These are phyloP conservation scores for Mollisiaceae sp. DNA, from an alignment of 2,329 filamentous ascomycete species.

Conservation along the genomic window DNA sequence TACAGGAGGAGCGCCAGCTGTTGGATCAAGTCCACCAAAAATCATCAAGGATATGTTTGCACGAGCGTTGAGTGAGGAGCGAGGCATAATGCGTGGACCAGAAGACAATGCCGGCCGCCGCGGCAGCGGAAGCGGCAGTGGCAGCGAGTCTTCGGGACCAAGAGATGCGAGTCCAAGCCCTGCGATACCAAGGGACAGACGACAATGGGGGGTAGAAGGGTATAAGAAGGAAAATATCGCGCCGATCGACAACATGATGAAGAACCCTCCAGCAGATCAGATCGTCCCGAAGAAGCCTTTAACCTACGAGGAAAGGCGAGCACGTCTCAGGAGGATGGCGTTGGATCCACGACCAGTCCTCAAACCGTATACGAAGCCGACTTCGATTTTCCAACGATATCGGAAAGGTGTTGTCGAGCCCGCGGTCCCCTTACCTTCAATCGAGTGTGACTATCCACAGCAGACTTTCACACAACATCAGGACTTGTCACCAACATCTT, in stretches of 20 bases:
- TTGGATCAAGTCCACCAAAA: background rate
- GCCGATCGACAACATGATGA: no score
- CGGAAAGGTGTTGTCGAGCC: background rate
- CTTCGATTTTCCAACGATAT: background rate
- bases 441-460: no score
- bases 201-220: no score
- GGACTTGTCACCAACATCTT: slow-evolving; percentile 26
- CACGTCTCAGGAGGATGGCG: background rate
- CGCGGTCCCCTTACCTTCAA: no score
- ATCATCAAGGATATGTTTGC: background rate
- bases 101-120: background rate
- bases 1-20: no score
- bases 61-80: background rate
- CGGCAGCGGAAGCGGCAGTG: background rate
- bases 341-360: background rate
- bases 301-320: background rate
- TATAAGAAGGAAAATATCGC: no score
- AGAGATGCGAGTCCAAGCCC: background rate
- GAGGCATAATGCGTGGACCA: background rate
- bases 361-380: background rate
- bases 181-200: background rate
- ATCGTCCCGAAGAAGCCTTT: background rate
- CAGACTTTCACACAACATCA: background rate
- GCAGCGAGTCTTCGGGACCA: background rate
- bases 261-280: no score